A percentile compares a stretch with the other conserved stretches of the same genome.
phyloP scores from a whole-genome alignment of 371 early-diverging fungal genomes.

The Coemansia sp. region DNA sequence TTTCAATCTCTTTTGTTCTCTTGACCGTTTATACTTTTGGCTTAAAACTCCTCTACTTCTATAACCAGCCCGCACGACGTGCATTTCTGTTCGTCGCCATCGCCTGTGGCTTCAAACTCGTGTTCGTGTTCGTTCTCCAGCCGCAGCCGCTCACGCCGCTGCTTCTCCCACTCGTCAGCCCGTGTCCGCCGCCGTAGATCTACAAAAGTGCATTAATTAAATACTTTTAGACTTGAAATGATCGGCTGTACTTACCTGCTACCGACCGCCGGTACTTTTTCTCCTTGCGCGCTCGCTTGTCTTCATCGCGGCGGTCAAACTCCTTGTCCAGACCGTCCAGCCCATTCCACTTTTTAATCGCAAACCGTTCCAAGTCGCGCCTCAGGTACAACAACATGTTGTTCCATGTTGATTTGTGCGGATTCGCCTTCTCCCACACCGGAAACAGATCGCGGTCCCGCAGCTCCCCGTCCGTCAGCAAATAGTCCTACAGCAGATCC shows the following conservation, averaged over 20 bases:
- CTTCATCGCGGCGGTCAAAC: conserved; percentile 78
- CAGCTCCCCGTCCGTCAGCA: conserved; percentile 90
- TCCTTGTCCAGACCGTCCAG: conserved; percentile 84
- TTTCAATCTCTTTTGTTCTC: no score
- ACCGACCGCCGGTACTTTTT: conserved; percentile 69
- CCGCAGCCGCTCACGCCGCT: conserved; percentile 56
- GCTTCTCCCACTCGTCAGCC: conserved; percentile 73
- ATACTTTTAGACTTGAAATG: background rate
- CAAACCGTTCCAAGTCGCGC: conserved; percentile 86
- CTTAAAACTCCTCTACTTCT: conserved; percentile 71
- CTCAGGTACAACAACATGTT: conserved; percentile 93
- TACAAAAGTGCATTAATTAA: conserved; percentile 3
- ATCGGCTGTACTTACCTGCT: conserved; percentile 5
- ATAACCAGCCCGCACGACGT: conserved; percentile 67
- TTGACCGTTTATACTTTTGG: background rate
- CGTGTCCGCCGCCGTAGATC: conserved; percentile 82
- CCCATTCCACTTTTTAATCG: conserved; percentile 90
- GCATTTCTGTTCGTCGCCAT: conserved; percentile 63
- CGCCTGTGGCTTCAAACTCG: conserved; percentile 58
- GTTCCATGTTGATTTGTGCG: conserved; percentile 90
- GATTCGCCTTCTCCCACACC: conserved; percentile 87
- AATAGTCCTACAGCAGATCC: conserved; percentile 64
- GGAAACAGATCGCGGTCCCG: conserved; percentile 75
- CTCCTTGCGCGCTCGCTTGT: conserved; percentile 79
- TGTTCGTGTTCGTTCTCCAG: conserved; percentile 64